Conservation (phyloP, 2,329 filamentous ascomycete species). For the Trichophaea hybrida region DNA sequence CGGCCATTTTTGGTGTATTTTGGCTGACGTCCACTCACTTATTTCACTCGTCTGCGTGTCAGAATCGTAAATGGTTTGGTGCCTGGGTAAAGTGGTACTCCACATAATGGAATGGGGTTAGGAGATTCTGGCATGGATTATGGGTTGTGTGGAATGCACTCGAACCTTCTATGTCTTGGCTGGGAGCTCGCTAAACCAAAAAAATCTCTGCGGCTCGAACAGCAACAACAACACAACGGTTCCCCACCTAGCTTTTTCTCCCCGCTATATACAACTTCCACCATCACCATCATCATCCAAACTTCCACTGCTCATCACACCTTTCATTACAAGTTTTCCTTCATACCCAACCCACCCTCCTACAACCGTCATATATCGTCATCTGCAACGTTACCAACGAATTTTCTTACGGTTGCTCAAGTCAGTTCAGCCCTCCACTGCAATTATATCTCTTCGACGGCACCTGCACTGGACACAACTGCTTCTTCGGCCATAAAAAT, state of each 20-base stretch:
- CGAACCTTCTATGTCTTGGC: slow-evolving; percentile 29
- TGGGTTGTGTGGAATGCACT: slow-evolving; percentile 2
- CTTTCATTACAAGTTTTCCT: slow-evolving; percentile 6
- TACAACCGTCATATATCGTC: not conserved
- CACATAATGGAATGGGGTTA: not conserved
- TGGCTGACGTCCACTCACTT: no score
- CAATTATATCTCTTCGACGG: no score
- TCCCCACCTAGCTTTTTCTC: slow-evolving; percentile 29
- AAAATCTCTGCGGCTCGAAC: slow-evolving; percentile 12
- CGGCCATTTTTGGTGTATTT: no score
- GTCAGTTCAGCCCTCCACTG: not conserved
- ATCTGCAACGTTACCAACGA: not conserved
- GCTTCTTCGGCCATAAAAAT: not conserved
- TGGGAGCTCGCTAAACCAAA: slow-evolving; percentile 28
- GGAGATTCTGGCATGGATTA: not conserved
- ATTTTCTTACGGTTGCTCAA: not conserved
- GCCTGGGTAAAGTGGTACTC: not conserved
- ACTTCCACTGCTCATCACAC: slow-evolving; percentile 17
- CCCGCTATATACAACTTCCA: slow-evolving; percentile 33
- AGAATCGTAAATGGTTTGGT: no score
- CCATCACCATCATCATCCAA: slow-evolving; percentile 28
- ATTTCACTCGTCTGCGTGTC: no score
- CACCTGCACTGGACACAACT: no score
- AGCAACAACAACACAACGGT: slow-evolving; percentile 21
- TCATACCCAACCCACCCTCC: slow-evolving; percentile 8